Evolutionary conservation across 257 asterid genomes (phyloP), one percentile per base, ranked within the genome.

Genomic region (Solanum bulbocastanum): DNA sequence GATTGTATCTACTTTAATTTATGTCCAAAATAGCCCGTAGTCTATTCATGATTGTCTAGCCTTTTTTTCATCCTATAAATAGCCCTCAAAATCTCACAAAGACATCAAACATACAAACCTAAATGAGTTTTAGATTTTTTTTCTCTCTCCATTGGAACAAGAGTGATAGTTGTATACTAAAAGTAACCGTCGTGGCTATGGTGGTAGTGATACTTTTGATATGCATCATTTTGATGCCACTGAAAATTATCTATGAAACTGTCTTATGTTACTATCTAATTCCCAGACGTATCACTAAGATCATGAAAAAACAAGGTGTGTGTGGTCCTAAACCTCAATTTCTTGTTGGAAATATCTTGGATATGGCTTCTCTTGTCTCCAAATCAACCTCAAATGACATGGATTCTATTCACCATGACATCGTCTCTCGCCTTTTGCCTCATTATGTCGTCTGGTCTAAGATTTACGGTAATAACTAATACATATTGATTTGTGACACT

Each of bases 241-340:
- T 89, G 46, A 95, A 90, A 92, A 82, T 91, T 2, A 46, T 33
- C 2, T 92, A 91, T 22, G 95, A 96, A 72, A 92, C 93, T 10
- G 0, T 96, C 6, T 86, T 90, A 27, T 93, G 92, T 89, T 97
- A 97, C 94, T 94, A 88, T 90, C 6, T 94, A 5, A 97, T 91
- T 18, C 99, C 99, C 7, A 93, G 95, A 92, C 98, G 98, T 87
- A 97, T 97, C 91, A 90, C 62, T 89, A 91, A 87, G 79, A 89
- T 90, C 14, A 96, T 97, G 99, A 98, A 89, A 40, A 91, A 85
- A 85, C 99, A 97, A 94, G 99, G 99, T 0, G 98, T 97, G 86
- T 90, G 92, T 91, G 99, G 99, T 30, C 99, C 99, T 0, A 87
- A 94, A 76, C 98, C 98, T 12, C 94, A 97, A 65, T 92, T 95